A percentile compares a stretch with the other conserved stretches of the same genome.
phyloP scores from a whole-genome alignment of 2,329 filamentous ascomycete species.

The Trichoderma sp. region DNA sequence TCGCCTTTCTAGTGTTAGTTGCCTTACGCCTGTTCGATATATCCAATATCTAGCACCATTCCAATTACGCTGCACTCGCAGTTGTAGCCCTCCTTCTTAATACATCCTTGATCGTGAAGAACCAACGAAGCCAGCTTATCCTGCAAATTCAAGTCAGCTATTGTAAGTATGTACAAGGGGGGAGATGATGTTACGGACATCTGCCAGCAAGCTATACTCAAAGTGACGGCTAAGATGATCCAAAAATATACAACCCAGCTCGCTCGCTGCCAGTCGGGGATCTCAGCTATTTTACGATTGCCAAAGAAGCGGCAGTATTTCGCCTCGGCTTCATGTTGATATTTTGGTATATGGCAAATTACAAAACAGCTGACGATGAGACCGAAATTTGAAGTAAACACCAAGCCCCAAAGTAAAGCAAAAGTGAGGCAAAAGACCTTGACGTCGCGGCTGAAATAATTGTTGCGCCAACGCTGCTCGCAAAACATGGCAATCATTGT shows the following conservation, averaged over 20 bases:
- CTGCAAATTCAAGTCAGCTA: neutral
- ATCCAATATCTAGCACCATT: neutral
- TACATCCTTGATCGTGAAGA: neutral
- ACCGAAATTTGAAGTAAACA: neutral
- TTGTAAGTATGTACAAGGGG: no score
- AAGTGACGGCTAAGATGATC: neutral
- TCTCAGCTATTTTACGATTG: neutral
- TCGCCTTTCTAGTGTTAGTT: neutral
- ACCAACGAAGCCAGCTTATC: neutral
- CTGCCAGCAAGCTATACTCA: slow-evolving; percentile 3
- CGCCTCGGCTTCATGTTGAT: neutral
- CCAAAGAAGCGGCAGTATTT: slow-evolving; percentile 16
- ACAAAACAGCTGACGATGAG: neutral
- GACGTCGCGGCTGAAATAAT: neutral
- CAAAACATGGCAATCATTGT: neutral
- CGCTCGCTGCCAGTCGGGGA: neutral
- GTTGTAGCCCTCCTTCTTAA: no score
- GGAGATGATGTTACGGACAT: neutral
- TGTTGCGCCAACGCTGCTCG: neutral
- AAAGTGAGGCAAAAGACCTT: neutral
- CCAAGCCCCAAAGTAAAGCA: neutral
- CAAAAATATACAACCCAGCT: neutral
- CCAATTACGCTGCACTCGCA: neutral
- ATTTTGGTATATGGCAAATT: neutral
- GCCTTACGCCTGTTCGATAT: neutral